phyloP scores from a whole-genome alignment of 306 rosid species.

The Citrullus amarus region DNA sequence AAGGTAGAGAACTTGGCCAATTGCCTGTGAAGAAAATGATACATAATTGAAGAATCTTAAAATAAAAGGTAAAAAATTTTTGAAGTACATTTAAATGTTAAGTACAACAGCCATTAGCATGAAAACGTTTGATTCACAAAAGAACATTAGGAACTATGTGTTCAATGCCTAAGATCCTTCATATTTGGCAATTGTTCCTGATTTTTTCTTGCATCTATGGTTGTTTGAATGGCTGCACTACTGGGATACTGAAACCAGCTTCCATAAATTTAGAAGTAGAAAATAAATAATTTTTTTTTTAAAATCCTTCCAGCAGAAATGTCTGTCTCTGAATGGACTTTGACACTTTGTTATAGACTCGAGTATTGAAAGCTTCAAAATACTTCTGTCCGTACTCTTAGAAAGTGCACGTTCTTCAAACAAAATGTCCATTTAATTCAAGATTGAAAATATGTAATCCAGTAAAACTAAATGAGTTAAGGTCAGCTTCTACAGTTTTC shows the following conservation, averaged over 20 bases:
- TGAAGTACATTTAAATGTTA: neutral
- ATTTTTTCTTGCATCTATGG: neutral
- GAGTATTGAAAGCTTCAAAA: neutral
- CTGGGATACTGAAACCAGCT: neutral
- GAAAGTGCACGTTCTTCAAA: neutral
- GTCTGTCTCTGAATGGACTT: neutral
- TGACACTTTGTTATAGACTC: neutral
- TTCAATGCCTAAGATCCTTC: neutral
- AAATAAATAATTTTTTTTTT: neutral
- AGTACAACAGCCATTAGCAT: neutral
- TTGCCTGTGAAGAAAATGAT: slow-evolving; percentile 44
- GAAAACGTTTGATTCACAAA: neutral
- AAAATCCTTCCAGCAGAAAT: neutral
- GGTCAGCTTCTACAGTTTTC: neutral
- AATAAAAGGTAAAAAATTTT: neutral
- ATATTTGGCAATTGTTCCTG: neutral
- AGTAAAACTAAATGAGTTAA: neutral
- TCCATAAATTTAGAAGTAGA: neutral
- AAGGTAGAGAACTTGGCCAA: slow-evolving; percentile 87
- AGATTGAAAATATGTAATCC: neutral
- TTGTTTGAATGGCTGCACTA: neutral
- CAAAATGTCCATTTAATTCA: neutral
- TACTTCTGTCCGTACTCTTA: neutral
- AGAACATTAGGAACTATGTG: neutral
- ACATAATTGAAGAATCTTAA: neutral